Base-by-base conservation (phyloP, 345 rosid species). In the Hypericum androsaemum region DNA sequence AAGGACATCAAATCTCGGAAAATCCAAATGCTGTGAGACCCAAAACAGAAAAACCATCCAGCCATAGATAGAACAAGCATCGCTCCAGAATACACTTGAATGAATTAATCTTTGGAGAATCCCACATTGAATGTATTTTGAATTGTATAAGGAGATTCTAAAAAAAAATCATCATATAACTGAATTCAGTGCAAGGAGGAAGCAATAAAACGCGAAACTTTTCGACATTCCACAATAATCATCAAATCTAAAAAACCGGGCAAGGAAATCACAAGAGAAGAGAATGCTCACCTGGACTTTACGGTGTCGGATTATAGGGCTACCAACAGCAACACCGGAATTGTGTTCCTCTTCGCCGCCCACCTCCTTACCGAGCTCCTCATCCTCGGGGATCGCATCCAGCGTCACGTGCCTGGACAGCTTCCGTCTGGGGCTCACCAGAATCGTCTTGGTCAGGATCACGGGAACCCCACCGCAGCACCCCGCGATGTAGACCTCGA, bases 401-500 rank as follows among this genome's bases (percentile, higher is more conserved):
- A 87, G 77, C 16, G 70, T 62, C 40, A 60, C 67, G 47, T 71
- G 81, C 55, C 83, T 75, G 11, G 71, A 66, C 7, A 61, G 73
- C 50, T 80, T 90, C 79, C 69, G 79, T 64, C 80, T 84, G 0
- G 96, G 89, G 50, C 84, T 80, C 37, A 74, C 80, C 71, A 57
- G 71, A 52, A 84, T 73, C 6, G 83, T 84, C 79, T 81, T 90
- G 5, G 96, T 82, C 79, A 90, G 66, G 10, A 87, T 87, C 39
- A 90, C 89, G 12, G 96, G 98, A 50, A 71, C 80, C 38, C 89
- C 92, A 0, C 92, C 81, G 59, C 95, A 84, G 32, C 96, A 74
- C 0, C 96, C 98, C 0, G 95, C 95, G 0, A 90, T 77, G 49
- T 90, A 90, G 53, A 90, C 88, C 82, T 90, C 98, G 3, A 84